phyloP scores from a whole-genome alignment of 176 grass and related monocot genomes.

The Lolium multiflorum region DNA sequence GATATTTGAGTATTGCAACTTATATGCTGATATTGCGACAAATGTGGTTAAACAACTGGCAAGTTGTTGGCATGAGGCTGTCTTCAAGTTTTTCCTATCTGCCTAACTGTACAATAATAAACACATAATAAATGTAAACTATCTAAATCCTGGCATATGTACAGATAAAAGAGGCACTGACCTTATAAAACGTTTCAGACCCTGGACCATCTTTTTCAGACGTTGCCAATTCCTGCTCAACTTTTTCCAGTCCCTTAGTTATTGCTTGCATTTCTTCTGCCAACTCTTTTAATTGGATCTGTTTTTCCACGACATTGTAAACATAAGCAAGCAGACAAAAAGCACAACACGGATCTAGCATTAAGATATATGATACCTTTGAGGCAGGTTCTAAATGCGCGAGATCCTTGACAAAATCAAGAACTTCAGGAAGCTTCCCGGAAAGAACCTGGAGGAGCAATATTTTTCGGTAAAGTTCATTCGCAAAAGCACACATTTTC shows the following conservation, averaged over 20 bases:
- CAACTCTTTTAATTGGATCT: slow-evolving; percentile 91
- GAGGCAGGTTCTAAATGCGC: slow-evolving; percentile 80
- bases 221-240: slow-evolving; percentile 81
- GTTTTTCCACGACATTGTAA: slow-evolving; percentile 44
- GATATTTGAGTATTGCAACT: slow-evolving; percentile 3
- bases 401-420: slow-evolving; percentile 90
- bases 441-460: slow-evolving; percentile 69
- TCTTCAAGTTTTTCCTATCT: background rate
- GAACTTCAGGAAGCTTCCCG: slow-evolving; percentile 94
- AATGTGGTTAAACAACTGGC: background rate
- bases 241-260: slow-evolving; percentile 79
- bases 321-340: slow-evolving; percentile 33
- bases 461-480: slow-evolving; percentile 25
- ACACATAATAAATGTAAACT: background rate
- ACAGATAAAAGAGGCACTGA: slow-evolving; percentile 13
- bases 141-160: background rate
- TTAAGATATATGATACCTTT: slow-evolving; percentile 63
- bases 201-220: slow-evolving; percentile 72
- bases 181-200: slow-evolving; percentile 82
- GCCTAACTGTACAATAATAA: slow-evolving; percentile 11
- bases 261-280: slow-evolving; percentile 97
- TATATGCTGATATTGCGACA: slow-evolving; percentile 1
- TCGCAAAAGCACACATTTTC: slow-evolving; percentile 24
- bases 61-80: background rate
- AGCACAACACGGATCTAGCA: background rate